Evolutionary conservation across 306 rosid species (phyloP).

Genomic region (Acmispon strigosus): DNA sequence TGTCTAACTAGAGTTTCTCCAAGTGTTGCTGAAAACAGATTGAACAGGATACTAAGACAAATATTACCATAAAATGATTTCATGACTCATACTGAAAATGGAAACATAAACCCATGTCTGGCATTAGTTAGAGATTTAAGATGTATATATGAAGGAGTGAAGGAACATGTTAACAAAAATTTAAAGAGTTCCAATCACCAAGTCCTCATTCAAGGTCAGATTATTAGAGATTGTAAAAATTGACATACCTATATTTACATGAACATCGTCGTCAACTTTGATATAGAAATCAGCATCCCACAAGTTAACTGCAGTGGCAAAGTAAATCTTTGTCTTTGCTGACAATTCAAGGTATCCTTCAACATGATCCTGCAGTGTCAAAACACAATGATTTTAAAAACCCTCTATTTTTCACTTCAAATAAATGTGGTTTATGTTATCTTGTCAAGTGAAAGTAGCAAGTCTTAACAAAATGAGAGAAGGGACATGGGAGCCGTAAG

Average conservation of each 20-base stretch:
- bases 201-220: no score
- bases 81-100: not conserved
- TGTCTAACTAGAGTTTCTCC: slow-evolving; percentile 90
- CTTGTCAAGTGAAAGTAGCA: slow-evolving; percentile 5
- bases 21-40: slow-evolving; percentile 64
- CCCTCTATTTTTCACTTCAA: not conserved
- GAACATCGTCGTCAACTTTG: slow-evolving; percentile 97
- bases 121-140: not conserved
- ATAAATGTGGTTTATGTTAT: not conserved
- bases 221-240: not conserved
- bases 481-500: not conserved
- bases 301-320: slow-evolving; percentile 72
- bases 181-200: not conserved
- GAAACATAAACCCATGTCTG: slow-evolving; percentile 3
- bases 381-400: slow-evolving; percentile 3
- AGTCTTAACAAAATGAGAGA: not conserved
- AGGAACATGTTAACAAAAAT: no score
- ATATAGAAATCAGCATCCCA: slow-evolving; percentile 99
- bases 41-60: not conserved
- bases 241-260: slow-evolving; percentile 86
- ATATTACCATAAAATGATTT: not conserved
- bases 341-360: slow-evolving; percentile 98
- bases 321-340: slow-evolving; percentile 86
- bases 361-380: slow-evolving; percentile 70
- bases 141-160: no score